Base-by-base conservation (phyloP, 345 rosid genomes). In the Salix brachista region DNA sequence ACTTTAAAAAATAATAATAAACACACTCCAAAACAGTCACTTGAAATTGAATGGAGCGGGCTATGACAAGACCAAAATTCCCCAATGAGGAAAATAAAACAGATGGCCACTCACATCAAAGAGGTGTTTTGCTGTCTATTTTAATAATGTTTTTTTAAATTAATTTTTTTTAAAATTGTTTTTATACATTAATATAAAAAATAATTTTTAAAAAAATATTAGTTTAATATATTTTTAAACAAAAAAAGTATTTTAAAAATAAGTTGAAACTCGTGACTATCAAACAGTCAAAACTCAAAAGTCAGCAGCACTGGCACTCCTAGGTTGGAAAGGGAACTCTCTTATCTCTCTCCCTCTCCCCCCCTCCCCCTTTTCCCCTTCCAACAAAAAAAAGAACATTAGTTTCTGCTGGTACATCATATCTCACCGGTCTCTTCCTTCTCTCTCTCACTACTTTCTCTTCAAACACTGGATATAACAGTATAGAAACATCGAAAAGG, bases 401-500 rank as follows among this genome's bases (percentile, higher is more conserved):
- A n/a, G 14, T 3, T 8, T 58, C 64, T 58, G 6, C 14, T 58
- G 18, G 4, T 0, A 42, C 46, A 11, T 42, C 52, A 10, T n/a
- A 9, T 23, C 25, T 58, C 16, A 9, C 16, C 12, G 64, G 14
- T 58, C 26, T 23, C 16, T 12, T 3, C 18, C 37, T 13, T 34
- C 3, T 58, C 13, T 69, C 41, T 25, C 17, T 58, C 30, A 6
- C 62, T 32, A 60, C 39, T 60, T 76, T 76, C 74, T 6, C 79
- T 11, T 76, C 69, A 21, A 76, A 69, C 79, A 44, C 61, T 60
- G 64, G 30, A 67, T 52, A 10, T 12, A 52, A 39, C 58, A 6
- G 16, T 13, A 37, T 3, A 65, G n/a, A 44, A 23, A 65, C 12
- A 50, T 13, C 42, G 8, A 21, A n/a, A 18, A 18, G 44, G 21